Conservation (phyloP, 1,284 basidiomycete genomes). For the Blastosporella zonata region DNA sequence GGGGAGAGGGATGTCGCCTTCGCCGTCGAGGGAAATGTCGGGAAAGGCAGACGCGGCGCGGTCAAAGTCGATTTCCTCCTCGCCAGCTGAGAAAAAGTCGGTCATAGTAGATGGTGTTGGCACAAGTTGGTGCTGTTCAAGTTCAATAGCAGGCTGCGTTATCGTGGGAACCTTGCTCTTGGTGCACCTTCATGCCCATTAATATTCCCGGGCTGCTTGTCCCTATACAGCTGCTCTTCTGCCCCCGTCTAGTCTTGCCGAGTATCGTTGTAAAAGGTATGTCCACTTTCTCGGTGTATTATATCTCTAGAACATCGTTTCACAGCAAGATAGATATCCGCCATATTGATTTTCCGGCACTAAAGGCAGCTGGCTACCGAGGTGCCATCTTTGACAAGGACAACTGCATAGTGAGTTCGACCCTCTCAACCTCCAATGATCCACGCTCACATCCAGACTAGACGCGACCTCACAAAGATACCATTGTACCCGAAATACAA, state of each 20-base stretch:
- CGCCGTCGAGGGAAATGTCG: constrained; percentile 73
- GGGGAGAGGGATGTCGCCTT: constrained; percentile 49
- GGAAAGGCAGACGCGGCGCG: constrained; percentile 81
- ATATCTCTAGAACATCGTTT: constrained; percentile 18
- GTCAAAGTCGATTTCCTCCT: constrained; percentile 72
- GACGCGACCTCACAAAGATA: constrained; percentile 77
- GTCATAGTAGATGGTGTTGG: constrained; percentile 24
- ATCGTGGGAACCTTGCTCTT: constrained; percentile 20
- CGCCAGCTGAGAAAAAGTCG: constrained; percentile 26
- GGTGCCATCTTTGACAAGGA: constrained; percentile 96
- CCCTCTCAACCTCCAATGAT: background rate
- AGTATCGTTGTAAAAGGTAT: constrained; percentile 72
- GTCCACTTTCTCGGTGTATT: background rate
- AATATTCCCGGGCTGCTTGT: constrained; percentile 78
- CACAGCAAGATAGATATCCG: constrained; percentile 84
- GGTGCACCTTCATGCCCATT: constrained; percentile 56
- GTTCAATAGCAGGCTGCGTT: background rate
- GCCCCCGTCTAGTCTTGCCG: constrained; percentile 75
- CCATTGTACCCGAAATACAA: constrained; percentile 69
- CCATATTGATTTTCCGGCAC: constrained; percentile 79
- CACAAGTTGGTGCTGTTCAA: background rate
- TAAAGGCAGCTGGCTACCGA: constrained; percentile 77
- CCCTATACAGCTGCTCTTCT: constrained; percentile 70
- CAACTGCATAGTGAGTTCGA: constrained; percentile 79
- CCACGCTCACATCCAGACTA: constrained; percentile 27